These are phyloP conservation scores for Globisporangium paddicum DNA, from an alignment of 352 stramenopile species.

Conservation along the genomic window DNA sequence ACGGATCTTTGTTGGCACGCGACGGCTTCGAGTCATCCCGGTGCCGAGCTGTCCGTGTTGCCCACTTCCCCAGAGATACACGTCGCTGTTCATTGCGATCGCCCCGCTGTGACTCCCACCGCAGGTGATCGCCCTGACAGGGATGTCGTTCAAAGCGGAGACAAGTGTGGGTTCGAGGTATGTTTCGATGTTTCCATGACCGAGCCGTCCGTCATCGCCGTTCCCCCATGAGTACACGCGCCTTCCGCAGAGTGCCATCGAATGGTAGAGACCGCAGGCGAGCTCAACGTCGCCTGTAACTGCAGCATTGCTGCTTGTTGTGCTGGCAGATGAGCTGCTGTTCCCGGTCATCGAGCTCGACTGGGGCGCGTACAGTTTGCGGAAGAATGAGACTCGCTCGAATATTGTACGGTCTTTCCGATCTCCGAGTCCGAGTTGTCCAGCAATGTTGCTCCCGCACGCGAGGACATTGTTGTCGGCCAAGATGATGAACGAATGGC, in stretches of 20 bases:
- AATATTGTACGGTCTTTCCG: slow-evolving; percentile 37
- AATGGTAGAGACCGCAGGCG: slow-evolving; percentile 54
- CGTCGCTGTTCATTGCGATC: slow-evolving; percentile 33
- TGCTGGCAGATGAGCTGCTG: background rate
- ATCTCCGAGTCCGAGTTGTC: slow-evolving; percentile 57
- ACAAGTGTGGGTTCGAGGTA: slow-evolving; percentile 34
- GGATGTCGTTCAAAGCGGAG: slow-evolving; percentile 24
- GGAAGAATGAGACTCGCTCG: slow-evolving; percentile 48
- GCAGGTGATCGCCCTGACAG: slow-evolving; percentile 37
- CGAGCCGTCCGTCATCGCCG: slow-evolving; percentile 60
- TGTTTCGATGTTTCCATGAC: slow-evolving; percentile 41
- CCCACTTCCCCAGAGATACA: slow-evolving; percentile 57
- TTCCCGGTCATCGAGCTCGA: background rate
- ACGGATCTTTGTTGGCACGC: slow-evolving; percentile 36
- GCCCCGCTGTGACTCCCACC: slow-evolving; percentile 57
- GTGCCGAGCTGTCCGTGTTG: slow-evolving; percentile 55
- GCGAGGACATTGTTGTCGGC: slow-evolving; percentile 50
- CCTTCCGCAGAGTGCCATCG: slow-evolving; percentile 34
- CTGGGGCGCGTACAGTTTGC: slow-evolving; percentile 16
- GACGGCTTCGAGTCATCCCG: slow-evolving; percentile 30
- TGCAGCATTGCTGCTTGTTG: background rate
- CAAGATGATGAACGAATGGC: slow-evolving; percentile 59
- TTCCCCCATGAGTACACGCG: slow-evolving; percentile 60
- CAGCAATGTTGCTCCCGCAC: slow-evolving; percentile 55
- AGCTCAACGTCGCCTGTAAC: slow-evolving; percentile 29